Evolutionary conservation across 164 flowering plant species (phyloP), one percentile per base, ranked within the genome.

Genomic region (Macadamia tetraphylla): DNA sequence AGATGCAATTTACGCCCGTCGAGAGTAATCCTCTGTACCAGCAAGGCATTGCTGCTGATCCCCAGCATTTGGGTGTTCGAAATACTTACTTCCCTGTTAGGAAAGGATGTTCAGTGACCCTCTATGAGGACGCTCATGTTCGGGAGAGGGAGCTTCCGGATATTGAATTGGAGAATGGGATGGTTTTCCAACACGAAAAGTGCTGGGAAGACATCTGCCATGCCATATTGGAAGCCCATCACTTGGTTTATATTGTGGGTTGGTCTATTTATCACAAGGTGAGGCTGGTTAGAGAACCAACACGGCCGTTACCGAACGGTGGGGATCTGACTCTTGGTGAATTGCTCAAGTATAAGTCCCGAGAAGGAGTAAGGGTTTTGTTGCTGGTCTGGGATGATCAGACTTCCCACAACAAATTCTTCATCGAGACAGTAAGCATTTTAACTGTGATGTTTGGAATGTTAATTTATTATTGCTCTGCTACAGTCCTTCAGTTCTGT

Each of bases 181-280:
- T 48, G 77, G 65, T 71, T 46, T 89, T 58, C 64, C 42, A 18
- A 79, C 93, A 83, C 0, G 75, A 58, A 13, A 81, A 76, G 49
- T 94, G 99, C 58, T 94, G 99, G 99, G 99, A 95, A 61, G 99
- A 95, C 65, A 88, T 95, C 52, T 94, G 98, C 66, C 76, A 88
- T 76, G 98, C 98, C 2, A 82, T 95, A 3, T 76, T 81, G 9
- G 99, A 88, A 72, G 99, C 99, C 51, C 99, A 90, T 69, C 98
- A 95, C 72, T 2, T 95, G 88, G 72, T 95, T 9, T 92, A 95
- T 71, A 75, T 95, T 46, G 86, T 81, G 9, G 99, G 99, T 6
- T 94, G 99, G 99, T 92, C 98, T 0, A 74, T 94, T 40, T 88
- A 73, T 58, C 83, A 92, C 56, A 89, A 92, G 83, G 84, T 94